Conservation (phyloP, 2,329 filamentous ascomycete genomes). For the Cercospora canescens region DNA sequence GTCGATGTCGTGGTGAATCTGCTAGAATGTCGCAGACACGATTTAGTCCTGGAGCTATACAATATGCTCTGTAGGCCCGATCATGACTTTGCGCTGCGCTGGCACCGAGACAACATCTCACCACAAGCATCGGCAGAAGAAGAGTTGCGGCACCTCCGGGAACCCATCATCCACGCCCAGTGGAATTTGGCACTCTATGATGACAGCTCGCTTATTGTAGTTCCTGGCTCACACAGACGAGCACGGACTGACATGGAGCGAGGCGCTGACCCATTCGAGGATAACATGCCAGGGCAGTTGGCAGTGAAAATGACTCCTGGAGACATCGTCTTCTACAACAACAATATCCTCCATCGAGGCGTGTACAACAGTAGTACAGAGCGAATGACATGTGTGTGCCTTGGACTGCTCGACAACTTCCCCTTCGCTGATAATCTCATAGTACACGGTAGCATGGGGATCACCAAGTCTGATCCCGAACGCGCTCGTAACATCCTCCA, state of each 20-base stretch:
- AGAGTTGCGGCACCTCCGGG: constrained; percentile 61
- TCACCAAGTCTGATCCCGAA: constrained; percentile 54
- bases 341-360: constrained; percentile 79
- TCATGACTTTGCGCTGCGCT: constrained; percentile 69
- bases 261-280: constrained; percentile 64
- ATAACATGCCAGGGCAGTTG: constrained; percentile 62
- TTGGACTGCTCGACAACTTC: neutral
- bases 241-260: constrained; percentile 71
- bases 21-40: constrained; percentile 54
- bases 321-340: constrained; percentile 85
- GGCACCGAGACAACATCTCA: constrained; percentile 83
- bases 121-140: constrained; percentile 65
- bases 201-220: constrained; percentile 71
- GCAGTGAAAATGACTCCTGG: constrained; percentile 68
- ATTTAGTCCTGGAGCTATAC: constrained; percentile 83
- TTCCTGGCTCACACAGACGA: constrained; percentile 74
- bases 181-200: constrained; percentile 83
- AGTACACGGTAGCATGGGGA: constrained; percentile 70
- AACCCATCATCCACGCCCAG: constrained; percentile 73
- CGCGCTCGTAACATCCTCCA: constrained; percentile 73
- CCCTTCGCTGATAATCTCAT: neutral
- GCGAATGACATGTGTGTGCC: constrained; percentile 55
- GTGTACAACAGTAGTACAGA: constrained; percentile 62
- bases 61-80: constrained; percentile 80
- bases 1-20: constrained; percentile 65